Evolutionary conservation across 2,329 filamentous ascomycete species (phyloP), one percentile per base, ranked within the genome.

Genomic region (Tolypocladium paradoxum): DNA sequence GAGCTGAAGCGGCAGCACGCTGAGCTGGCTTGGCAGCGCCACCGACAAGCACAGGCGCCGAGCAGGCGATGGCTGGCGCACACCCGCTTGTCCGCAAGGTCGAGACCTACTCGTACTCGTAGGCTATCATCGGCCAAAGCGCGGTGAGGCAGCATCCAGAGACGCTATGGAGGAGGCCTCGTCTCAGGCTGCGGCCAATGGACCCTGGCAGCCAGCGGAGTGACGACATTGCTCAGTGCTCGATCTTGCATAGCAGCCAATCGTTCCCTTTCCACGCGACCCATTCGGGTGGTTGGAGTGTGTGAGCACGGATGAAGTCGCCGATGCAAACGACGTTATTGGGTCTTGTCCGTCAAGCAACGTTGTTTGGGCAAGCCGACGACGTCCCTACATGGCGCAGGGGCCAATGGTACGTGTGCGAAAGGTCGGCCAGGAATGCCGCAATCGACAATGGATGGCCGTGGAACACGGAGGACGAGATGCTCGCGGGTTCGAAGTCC

Each of bases 121-220:
- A 57, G 55, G 56, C 50, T 53, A 57, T 53, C 53, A 8, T 53
- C 56, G 56, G 54, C 52, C 52, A 55, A 57, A 49, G 38, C 57
- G 56, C 56, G 56, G 56, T 58, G 56, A 58, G 49, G 43, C 38
- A 49, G 47, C 48, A 22, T 27, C 48, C 35, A 50, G 50, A 46
- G 40, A 45, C 48, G 20, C 33, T 31, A 43, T 45, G 27, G 34
- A 20, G 27, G 43, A 27, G 24, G 48, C 48, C 37, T 51, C 27
- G 38, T 56, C 48, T 47, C 52, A 46, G 50, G 52, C 37, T n/a
- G 24, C 33, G 46, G 51, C 29, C 29, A 31, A 48, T 40, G 27
- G 43, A 12, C 7, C 7, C 35, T 6, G 40, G 20, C 29, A 22
- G 31, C 40, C 53, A 46, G 27, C 18, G 38, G 18, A 40, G 29